Conservation (phyloP, 2,329 filamentous ascomycete genomes). For the Zasmidium cellare region DNA sequence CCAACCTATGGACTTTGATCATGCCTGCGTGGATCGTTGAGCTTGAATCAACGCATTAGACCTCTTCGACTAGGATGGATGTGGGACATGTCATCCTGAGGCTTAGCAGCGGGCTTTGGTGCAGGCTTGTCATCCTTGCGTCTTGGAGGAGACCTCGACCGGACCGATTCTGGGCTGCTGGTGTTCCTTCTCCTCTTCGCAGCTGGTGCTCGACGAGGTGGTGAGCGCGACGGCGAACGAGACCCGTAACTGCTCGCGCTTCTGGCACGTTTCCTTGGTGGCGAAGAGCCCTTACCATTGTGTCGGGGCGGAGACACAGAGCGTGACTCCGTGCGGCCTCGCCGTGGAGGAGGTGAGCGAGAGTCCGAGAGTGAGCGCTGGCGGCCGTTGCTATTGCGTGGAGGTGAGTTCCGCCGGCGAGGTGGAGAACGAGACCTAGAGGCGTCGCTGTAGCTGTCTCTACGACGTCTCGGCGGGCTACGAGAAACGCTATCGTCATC, state of each 20-base stretch:
- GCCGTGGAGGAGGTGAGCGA: conserved; percentile 29
- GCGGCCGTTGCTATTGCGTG: conserved; percentile 22
- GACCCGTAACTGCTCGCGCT: conserved; percentile 8
- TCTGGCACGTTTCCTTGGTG: conserved; percentile 7
- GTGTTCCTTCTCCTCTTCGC: conserved; percentile 30
- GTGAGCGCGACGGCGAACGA: conserved; percentile 25
- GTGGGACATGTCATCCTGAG: conserved; percentile 32
- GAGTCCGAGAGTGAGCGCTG: conserved; percentile 26
- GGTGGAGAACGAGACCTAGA: conserved; percentile 21
- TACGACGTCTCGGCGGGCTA: conserved; percentile 20
- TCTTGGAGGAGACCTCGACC: conserved; percentile 28
- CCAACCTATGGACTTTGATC: too few species aligned
- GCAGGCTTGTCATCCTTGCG: conserved; percentile 5
- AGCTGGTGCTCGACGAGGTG: conserved; percentile 18
- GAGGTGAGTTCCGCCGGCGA: conserved; percentile 27
- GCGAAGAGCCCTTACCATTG: conserved; percentile 13
- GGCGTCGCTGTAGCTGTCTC: conserved; percentile 22
- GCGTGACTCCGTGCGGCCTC: conserved; percentile 25
- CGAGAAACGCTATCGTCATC: conserved; percentile 18
- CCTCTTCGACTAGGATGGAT: conserved; percentile 38
- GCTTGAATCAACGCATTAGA: conserved; percentile 20
- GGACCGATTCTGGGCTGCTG: conserved; percentile 28
- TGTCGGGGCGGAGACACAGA: conserved; percentile 25
- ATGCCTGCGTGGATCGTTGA: too few species aligned
- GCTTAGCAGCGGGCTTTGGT: conserved; percentile 9